phyloP scores from a whole-genome alignment of 2,329 filamentous ascomycete genomes.

The Aspergillus caelatus region DNA sequence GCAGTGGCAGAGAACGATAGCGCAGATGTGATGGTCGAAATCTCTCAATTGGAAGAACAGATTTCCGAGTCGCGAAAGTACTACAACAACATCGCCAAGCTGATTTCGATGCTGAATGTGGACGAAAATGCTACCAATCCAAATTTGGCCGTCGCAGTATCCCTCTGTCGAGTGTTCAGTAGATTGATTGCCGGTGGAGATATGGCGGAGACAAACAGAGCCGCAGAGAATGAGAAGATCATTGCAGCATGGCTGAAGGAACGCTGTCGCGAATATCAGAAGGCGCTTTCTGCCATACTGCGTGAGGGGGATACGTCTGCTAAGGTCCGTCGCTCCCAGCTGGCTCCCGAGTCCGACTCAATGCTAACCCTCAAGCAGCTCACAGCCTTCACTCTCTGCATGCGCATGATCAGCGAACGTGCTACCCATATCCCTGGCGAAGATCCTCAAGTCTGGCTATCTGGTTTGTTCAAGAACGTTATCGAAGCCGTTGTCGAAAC shows the following conservation, averaged over 20 bases:
- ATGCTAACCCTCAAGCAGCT: constrained; percentile 46
- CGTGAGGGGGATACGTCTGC: constrained; percentile 61
- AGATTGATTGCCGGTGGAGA: constrained; percentile 75
- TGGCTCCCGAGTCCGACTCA: background rate
- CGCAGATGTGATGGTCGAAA: constrained; percentile 63
- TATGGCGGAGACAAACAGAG: constrained; percentile 65
- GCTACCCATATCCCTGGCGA: constrained; percentile 63
- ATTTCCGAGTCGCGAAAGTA: constrained; percentile 85
- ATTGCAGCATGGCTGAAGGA: constrained; percentile 79
- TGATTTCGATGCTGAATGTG: constrained; percentile 64
- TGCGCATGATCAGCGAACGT: constrained; percentile 84
- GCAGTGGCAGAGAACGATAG: constrained; percentile 51
- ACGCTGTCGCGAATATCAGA: constrained; percentile 71
- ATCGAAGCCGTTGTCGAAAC: constrained; percentile 64
- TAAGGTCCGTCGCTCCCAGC: constrained; percentile 35
- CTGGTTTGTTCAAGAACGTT: constrained; percentile 66
- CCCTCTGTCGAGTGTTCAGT: constrained; percentile 84
- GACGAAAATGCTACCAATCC: constrained; percentile 57
- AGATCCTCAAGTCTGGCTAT: constrained; percentile 70
- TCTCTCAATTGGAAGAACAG: constrained; percentile 75
- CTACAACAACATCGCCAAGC: constrained; percentile 83
- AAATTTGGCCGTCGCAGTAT: constrained; percentile 71
- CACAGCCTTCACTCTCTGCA: constrained; percentile 74
- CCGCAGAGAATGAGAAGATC: constrained; percentile 72
- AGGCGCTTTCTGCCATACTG: constrained; percentile 64